Evolutionary conservation across 352 stramenopile species (phyloP).

Genomic region (Peronospora destructor): DNA sequence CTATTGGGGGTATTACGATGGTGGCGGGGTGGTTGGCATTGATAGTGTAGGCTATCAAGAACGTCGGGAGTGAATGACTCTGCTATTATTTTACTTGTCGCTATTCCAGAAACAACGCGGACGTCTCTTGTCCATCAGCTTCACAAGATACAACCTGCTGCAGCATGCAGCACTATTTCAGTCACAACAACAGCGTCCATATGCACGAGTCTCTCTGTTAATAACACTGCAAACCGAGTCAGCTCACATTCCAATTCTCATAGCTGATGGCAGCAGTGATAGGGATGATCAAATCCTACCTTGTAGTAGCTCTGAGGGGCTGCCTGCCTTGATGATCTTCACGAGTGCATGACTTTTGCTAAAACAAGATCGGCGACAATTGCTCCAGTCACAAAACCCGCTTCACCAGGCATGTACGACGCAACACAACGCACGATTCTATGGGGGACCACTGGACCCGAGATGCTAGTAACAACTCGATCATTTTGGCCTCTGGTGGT

Average conservation of each 20-base stretch:
- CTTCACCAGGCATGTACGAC: slow-evolving; percentile 49
- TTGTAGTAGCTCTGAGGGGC: slow-evolving; percentile 35
- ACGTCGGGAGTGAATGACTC: background rate
- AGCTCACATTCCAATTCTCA: slow-evolving; percentile 19
- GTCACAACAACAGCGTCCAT: slow-evolving; percentile 1
- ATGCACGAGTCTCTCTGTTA: slow-evolving; percentile 9
- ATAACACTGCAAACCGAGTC: background rate
- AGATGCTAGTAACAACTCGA: background rate
- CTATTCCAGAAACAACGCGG: background rate
- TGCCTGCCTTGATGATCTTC: slow-evolving; percentile 50
- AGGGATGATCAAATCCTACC: slow-evolving; percentile 22
- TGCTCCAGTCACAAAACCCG: slow-evolving; percentile 49
- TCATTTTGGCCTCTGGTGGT: slow-evolving; percentile 1
- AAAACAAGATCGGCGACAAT: slow-evolving; percentile 57
- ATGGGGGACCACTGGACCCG: no score
- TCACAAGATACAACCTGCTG: background rate
- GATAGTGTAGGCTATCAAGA: slow-evolving; percentile 35
- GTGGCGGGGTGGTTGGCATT: slow-evolving; percentile 69
- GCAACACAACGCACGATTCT: slow-evolving; percentile 20
- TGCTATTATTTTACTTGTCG: no score
- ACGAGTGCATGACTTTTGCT: slow-evolving; percentile 44
- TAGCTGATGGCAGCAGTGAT: background rate
- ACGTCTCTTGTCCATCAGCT: no score
- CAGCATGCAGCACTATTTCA: background rate
- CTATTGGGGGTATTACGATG: slow-evolving; percentile 57